Base-by-base conservation (phyloP, 192 early-diverging fungal species). In the Linnemannia zychae region DNA sequence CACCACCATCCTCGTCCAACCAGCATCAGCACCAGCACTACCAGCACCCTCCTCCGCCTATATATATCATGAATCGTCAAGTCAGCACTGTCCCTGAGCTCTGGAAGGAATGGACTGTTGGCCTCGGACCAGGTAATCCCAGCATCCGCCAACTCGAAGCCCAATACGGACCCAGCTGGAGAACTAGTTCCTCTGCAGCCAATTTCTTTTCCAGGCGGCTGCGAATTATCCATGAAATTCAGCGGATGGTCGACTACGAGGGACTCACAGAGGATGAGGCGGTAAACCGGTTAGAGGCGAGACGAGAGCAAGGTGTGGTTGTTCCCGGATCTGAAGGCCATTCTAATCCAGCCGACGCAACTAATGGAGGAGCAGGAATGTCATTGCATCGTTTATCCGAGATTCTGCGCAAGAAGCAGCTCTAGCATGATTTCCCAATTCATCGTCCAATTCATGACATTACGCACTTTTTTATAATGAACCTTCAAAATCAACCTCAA, bases 81-180 rank as follows among this genome's bases (percentile, higher is more conserved):
- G 76, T 83, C 17, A 77, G 74, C 60, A 83, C 81, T 0, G 81
- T 83, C 0, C 81, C 57, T 33, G 81, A 83, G 38, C 66, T 83
- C 13, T 83, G 81, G 81, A 83, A 78, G 63, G 81, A 83, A 50
- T 83, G 81, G 81, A 83, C 81, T 7, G 75, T 77, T 13, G 81
- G 81, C 18, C 72, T 83, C 3, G 81, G 81, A n/a, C 72, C 81
- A 31, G 76, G 76, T 18, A 73, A 74, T n/a, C 81, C 81, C 6
- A 77, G 75, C 3, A 83, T 83, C 24, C 81, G 81, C 12, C 71
- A 78, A 66, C 65, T 83, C 31, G 81, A 83, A 34, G 75, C 76
- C 11, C 69, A 77, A 40, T 78, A 78, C 36, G 81, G 81, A 2
- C 81, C 81, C 12, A 78, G 81, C 18, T 83, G 81, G 81, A 71